These are phyloP conservation scores for Aspergillus jensenii DNA, from an alignment of 2,329 filamentous ascomycete genomes.

Conservation along the genomic window DNA sequence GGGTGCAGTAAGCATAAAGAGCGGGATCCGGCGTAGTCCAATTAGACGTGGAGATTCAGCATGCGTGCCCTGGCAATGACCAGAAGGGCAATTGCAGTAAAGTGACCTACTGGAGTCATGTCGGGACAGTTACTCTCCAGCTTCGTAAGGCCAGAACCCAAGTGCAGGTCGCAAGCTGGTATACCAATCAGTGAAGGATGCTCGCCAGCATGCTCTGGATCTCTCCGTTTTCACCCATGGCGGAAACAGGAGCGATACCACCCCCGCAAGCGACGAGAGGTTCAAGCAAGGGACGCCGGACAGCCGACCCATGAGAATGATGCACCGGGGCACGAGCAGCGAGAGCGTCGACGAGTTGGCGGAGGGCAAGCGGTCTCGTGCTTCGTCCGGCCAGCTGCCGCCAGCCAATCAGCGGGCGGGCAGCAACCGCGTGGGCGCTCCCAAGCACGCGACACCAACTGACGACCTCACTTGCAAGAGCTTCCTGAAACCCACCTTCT, in stretches of 20 bases:
- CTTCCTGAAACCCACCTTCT: slow-evolving; percentile 14
- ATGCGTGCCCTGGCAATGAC: not conserved
- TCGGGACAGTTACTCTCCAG: not conserved
- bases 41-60: not conserved
- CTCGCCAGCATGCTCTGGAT: slow-evolving; percentile 7
- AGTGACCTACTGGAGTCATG: not conserved
- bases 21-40: not conserved
- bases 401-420: slow-evolving; percentile 26
- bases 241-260: not conserved
- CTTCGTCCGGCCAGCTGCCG: slow-evolving; percentile 16
- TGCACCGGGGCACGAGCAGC: slow-evolving; percentile 20
- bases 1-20: no score
- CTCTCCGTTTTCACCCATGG: slow-evolving; percentile 5
- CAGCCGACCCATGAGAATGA: slow-evolving; percentile 15
- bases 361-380: slow-evolving; percentile 26
- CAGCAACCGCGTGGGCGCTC: slow-evolving; percentile 30
- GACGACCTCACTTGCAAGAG: slow-evolving; percentile 2
- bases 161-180: not conserved
- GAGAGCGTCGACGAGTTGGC: slow-evolving; percentile 23
- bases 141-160: not conserved
- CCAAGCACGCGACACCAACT: slow-evolving; percentile 38
- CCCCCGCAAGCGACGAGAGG: not conserved
- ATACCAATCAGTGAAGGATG: slow-evolving; percentile 13
- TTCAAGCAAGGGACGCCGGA: slow-evolving; percentile 13
- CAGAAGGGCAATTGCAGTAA: not conserved